These are phyloP conservation scores for Clarireedia paspali DNA, from an alignment of 2,329 filamentous ascomycete genomes.

Conservation along the genomic window DNA sequence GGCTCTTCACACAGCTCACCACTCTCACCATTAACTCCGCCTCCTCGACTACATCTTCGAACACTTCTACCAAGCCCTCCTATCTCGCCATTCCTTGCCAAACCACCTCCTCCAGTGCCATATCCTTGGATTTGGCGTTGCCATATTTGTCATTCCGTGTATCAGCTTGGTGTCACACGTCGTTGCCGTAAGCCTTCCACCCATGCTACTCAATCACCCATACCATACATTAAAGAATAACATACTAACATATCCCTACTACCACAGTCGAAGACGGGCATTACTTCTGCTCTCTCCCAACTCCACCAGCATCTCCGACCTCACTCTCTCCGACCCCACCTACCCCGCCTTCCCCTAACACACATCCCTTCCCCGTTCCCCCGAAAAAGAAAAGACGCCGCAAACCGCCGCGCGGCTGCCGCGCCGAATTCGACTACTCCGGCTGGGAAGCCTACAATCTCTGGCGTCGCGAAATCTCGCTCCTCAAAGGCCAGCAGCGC, in stretches of 20 bases:
- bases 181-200: conserved; percentile 21
- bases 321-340: background rate
- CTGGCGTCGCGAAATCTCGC: conserved; percentile 1
- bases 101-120: conserved; percentile 22
- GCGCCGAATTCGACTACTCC: conserved; percentile 12
- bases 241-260: background rate
- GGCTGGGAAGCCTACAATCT: conserved; percentile 10
- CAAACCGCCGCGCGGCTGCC: conserved; percentile 3
- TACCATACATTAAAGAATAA: background rate
- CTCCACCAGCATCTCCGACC: conserved; percentile 3
- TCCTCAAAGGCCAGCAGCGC: background rate
- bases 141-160: conserved; percentile 26
- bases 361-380: background rate
- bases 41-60: conserved; percentile 4
- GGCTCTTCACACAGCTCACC: conserved; percentile 1
- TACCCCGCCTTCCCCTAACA: background rate
- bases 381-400: conserved; percentile 4
- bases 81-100: background rate
- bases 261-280: conserved; percentile 18
- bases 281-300: conserved; percentile 14
- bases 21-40: conserved; percentile 5
- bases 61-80: conserved; percentile 6
- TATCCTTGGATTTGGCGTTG: conserved; percentile 32
- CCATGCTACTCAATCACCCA: background rate
- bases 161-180: conserved; percentile 28